Conservation (phyloP, 148 eudicot species). For the Dysphania ambrosioides region DNA sequence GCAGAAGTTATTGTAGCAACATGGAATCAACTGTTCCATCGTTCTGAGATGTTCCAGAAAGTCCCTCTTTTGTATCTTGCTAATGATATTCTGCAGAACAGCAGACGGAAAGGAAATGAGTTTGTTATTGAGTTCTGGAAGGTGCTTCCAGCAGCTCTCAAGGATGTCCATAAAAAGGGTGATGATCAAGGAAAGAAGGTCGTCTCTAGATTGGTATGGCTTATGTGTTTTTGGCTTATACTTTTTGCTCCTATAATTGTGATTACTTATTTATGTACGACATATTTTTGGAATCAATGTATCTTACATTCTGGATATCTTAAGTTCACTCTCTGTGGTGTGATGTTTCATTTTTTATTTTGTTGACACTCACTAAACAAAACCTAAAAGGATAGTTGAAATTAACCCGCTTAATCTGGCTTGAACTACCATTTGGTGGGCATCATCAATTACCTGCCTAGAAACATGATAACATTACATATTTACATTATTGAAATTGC, state of each 20-base stretch:
- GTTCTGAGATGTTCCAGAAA: slow-evolving; percentile 58
- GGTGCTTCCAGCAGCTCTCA: slow-evolving; percentile 88
- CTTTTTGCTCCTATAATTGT: background rate
- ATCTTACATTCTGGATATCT: background rate
- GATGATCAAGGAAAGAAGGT: slow-evolving; percentile 73
- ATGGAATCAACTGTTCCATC: slow-evolving; percentile 79
- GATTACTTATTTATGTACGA: background rate
- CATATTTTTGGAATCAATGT: background rate
- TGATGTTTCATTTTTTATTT: background rate
- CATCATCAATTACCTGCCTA: no score
- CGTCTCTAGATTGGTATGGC: slow-evolving; percentile 82
- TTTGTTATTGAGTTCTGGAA: slow-evolving; percentile 95
- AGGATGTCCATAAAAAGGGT: slow-evolving; percentile 62
- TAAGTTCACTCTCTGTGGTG: background rate
- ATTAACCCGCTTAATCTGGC: no score
- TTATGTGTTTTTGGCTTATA: background rate
- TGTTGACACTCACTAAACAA: no score
- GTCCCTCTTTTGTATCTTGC: slow-evolving; percentile 85
- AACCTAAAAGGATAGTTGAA: no score
- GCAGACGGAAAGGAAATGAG: slow-evolving; percentile 97
- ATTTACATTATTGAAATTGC: no score
- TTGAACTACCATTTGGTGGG: no score
- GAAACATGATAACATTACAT: no score
- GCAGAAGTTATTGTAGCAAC: slow-evolving; percentile 84
- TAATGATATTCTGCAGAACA: slow-evolving; percentile 91